These are phyloP conservation scores for Hypoxylon sp. DNA, from an alignment of 2,329 filamentous ascomycete species.

Conservation along the genomic window DNA sequence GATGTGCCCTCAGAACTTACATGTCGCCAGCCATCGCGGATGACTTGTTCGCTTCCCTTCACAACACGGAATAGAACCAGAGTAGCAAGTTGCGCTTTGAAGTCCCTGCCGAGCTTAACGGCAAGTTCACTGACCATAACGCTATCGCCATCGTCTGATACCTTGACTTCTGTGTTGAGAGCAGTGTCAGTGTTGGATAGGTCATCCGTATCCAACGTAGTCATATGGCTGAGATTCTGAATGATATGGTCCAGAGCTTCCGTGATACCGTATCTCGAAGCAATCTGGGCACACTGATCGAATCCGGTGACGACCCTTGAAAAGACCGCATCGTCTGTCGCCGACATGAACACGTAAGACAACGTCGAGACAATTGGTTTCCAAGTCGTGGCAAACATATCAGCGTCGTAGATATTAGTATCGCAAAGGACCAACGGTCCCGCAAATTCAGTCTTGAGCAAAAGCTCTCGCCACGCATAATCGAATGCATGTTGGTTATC, in stretches of 20 bases:
- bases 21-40: slow-evolving; percentile 83
- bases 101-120: slow-evolving; percentile 93
- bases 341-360: slow-evolving; percentile 99
- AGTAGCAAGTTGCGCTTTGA: slow-evolving; percentile 92
- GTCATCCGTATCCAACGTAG: slow-evolving; percentile 82
- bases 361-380: slow-evolving; percentile 93
- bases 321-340: slow-evolving; percentile 95
- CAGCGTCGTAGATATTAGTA: slow-evolving; percentile 95
- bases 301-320: slow-evolving; percentile 94
- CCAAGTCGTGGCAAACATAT: slow-evolving; percentile 98
- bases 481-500: slow-evolving; percentile 97
- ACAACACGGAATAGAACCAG: slow-evolving; percentile 96
- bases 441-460: slow-evolving; percentile 85
- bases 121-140: slow-evolving; percentile 99
- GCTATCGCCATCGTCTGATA: slow-evolving; percentile 79
- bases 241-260: slow-evolving; percentile 95
- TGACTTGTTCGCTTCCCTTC: slow-evolving; percentile 83
- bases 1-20: slow-evolving; percentile 63
- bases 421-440: slow-evolving; percentile 83
- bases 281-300: slow-evolving; percentile 94
- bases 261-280: slow-evolving; percentile 83
- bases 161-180: slow-evolving; percentile 96
- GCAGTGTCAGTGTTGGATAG: slow-evolving; percentile 90
- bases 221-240: slow-evolving; percentile 90
- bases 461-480: slow-evolving; percentile 95